Conservation (phyloP, 768 basidiomycete species). For the Panus rudis region DNA sequence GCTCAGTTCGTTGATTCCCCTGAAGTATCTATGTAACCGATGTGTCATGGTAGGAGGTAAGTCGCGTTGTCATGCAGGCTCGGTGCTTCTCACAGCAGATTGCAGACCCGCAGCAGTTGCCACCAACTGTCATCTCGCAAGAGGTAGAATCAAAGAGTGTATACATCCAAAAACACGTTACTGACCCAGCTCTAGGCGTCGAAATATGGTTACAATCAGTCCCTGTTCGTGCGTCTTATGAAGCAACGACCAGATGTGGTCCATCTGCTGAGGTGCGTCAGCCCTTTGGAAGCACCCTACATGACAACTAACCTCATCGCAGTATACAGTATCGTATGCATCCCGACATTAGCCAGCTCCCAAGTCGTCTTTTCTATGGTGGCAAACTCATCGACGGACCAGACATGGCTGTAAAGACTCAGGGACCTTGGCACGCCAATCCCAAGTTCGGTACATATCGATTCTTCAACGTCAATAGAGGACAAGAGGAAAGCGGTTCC, state of each 20-base stretch:
- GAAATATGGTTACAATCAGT: conserved; percentile 77
- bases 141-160: conserved; percentile 38
- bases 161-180: too few relatives aligned
- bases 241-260: conserved; percentile 74
- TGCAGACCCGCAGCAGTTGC: conserved; percentile 85
- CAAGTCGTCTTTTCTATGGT: conserved; percentile 84
- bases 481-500: conserved; percentile 52
- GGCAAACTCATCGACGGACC: conserved; percentile 80
- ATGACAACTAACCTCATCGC: neutral
- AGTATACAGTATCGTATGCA: conserved; percentile 99
- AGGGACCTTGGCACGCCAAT: conserved; percentile 78
- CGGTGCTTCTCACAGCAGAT: neutral
- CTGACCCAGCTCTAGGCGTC: conserved; percentile 41
- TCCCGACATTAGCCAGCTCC: conserved; percentile 86
- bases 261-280: conserved; percentile 75
- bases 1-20: conserved; percentile 87
- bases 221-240: conserved; percentile 88
- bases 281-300: neutral
- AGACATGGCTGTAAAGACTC: conserved; percentile 76
- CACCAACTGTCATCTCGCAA: conserved; percentile 78
- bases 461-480: conserved; percentile 75
- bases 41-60: conserved; percentile 92
- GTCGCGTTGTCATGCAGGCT: conserved; percentile 2
- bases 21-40: conserved; percentile 76
- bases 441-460: conserved; percentile 77